Evolutionary conservation across 2,329 filamentous ascomycete species (phyloP).

Genomic region (Plectosphaerella cucumerina): DNA sequence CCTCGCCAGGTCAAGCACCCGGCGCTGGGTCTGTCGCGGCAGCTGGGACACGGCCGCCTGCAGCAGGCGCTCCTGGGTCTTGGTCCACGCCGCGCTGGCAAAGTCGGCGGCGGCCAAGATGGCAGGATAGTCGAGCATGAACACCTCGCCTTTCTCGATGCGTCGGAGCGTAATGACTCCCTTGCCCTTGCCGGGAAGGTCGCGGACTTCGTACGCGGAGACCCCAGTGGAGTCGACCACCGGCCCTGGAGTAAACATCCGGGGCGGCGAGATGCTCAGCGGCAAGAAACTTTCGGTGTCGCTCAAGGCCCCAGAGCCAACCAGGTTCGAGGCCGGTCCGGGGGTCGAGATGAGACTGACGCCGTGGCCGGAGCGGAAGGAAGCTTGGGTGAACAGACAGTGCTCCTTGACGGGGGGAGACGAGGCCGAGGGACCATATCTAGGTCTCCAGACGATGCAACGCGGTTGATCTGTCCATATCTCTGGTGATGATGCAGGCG

Average conservation of each 20-base stretch:
- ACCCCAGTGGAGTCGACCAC: not conserved
- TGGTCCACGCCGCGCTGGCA: constrained; percentile 9
- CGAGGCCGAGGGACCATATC: too few species aligned
- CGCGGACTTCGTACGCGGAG: constrained; percentile 18
- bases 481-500: too few species aligned
- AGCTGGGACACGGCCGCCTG: constrained; percentile 19
- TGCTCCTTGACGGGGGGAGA: not conserved
- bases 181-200: constrained; percentile 20
- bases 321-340: not conserved
- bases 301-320: not conserved
- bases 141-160: constrained; percentile 22
- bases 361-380: not conserved
- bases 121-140: constrained; percentile 23
- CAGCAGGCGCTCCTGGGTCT: constrained; percentile 18
- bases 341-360: not conserved
- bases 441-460: too few species aligned
- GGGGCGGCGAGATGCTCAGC: not conserved
- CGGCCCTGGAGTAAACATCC: not conserved
- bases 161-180: constrained; percentile 23
- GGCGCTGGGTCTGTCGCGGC: constrained; percentile 11
- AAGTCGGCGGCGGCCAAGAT: constrained; percentile 18
- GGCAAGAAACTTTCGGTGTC: not conserved
- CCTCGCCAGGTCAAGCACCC: constrained; percentile 18
- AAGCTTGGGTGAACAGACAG: not conserved
- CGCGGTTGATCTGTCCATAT: too few species aligned